Evolutionary conservation across 495 filamentous ascomycete genomes (phyloP).

Genomic region (Xanthoparmelia taractica): DNA sequence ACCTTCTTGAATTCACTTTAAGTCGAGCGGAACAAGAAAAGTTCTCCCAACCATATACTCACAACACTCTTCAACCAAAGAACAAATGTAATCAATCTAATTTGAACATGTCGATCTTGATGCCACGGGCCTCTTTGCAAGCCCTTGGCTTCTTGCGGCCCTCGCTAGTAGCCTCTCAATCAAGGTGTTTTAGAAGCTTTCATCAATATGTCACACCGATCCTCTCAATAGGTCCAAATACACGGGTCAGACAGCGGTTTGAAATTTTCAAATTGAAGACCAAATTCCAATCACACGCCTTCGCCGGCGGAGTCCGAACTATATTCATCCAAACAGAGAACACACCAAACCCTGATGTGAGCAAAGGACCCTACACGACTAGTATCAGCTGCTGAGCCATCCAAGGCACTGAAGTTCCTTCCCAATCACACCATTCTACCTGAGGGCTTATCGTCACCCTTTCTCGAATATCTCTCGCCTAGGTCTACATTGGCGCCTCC

Average conservation of each 20-base stretch:
- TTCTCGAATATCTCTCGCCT: slow-evolving; percentile 84
- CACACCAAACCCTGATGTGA: slow-evolving; percentile 83
- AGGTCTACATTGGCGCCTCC: slow-evolving; percentile 81
- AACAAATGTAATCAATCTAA: neutral
- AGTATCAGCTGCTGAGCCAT: slow-evolving; percentile 3
- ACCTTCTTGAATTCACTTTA: no score
- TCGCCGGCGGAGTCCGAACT: slow-evolving; percentile 48
- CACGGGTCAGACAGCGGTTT: neutral
- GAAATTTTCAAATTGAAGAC: neutral
- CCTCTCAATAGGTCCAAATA: neutral
- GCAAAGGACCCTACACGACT: slow-evolving; percentile 23
- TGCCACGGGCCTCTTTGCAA: neutral
- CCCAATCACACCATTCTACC: slow-evolving; percentile 80
- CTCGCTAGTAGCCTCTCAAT: neutral
- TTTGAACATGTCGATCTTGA: neutral
- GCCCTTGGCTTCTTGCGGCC: neutral
- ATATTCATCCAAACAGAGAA: slow-evolving; percentile 97
- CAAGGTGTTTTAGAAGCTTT: slow-evolving; percentile 1
- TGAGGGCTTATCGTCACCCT: slow-evolving; percentile 58
- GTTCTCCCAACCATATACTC: no score
- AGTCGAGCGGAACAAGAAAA: no score
- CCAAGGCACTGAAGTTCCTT: slow-evolving; percentile 78
- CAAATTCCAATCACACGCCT: neutral
- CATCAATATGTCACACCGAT: neutral
- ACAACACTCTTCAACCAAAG: no score